These are phyloP conservation scores for Sarcocystis neurona DNA, from an alignment of 169 alveolate species.

Conservation along the genomic window DNA sequence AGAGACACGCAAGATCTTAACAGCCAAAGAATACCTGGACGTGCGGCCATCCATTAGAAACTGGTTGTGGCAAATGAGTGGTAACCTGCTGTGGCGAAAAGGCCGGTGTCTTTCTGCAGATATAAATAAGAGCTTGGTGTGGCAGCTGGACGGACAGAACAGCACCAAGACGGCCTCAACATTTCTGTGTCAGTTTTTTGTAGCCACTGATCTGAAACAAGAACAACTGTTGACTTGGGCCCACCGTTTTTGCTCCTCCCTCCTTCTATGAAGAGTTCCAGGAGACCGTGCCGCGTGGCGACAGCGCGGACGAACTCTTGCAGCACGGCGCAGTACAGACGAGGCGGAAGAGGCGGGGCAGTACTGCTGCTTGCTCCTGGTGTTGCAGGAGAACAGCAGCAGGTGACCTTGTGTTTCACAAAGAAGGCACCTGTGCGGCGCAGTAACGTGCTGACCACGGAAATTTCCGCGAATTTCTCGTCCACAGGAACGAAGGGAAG, in stretches of 20 bases:
- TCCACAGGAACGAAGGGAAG: conserved; percentile 45
- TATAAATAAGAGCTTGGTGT: no score
- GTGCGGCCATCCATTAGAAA: no score
- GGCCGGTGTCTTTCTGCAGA: no score
- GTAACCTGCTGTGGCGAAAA: no score
- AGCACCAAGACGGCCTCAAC: no score
- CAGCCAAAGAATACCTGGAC: no score
- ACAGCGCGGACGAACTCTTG: background rate
- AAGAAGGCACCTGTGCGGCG: conserved; percentile 25
- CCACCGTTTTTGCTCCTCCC: conserved; percentile 47
- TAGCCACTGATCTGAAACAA: no score
- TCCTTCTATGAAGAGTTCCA: conserved; percentile 32
- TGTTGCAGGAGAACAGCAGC: background rate
- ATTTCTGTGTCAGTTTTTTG: no score
- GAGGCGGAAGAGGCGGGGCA: background rate
- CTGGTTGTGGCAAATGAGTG: no score
- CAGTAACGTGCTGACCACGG: conserved; percentile 15
- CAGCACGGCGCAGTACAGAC: conserved; percentile 8
- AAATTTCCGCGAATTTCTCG: conserved; percentile 28
- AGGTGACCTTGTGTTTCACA: background rate
- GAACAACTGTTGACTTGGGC: no score
- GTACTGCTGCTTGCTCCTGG: background rate
- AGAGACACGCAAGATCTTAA: no score
- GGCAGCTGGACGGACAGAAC: no score
- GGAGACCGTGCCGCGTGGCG: conserved; percentile 47